Conservation (phyloP, 495 filamentous ascomycete species). For the Tirmania nivea region DNA sequence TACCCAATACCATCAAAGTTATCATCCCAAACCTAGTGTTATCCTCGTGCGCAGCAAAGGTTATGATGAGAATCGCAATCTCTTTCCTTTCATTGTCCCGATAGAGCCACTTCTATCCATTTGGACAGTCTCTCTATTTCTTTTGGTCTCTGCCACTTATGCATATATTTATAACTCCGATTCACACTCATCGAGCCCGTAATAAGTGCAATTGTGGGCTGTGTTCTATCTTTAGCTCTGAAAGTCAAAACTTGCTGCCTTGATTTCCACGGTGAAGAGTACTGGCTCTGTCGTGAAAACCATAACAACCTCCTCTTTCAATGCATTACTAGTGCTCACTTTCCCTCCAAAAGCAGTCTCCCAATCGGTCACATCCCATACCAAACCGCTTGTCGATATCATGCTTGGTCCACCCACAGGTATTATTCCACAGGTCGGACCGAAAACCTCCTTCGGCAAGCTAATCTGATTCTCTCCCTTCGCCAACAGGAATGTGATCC, state of each 20-base stretch:
- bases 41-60: too few relatives aligned
- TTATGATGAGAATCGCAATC: too few relatives aligned
- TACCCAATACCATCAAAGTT: neutral
- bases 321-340: constrained; percentile 85
- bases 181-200: too few relatives aligned
- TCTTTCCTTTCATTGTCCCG: too few relatives aligned
- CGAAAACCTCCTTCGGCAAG: constrained; percentile 31
- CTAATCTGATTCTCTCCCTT: constrained; percentile 43
- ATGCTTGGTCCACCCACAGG: constrained; percentile 49
- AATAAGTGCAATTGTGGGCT: too few relatives aligned
- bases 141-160: too few relatives aligned
- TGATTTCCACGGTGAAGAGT: constrained; percentile 67
- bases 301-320: constrained; percentile 34
- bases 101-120: too few relatives aligned
- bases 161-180: too few relatives aligned
- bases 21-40: neutral
- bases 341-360: constrained; percentile 59
- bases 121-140: too few relatives aligned
- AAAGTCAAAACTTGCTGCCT: constrained; percentile 1
- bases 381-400: constrained; percentile 57
- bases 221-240: neutral
- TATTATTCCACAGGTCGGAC: constrained; percentile 43
- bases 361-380: constrained; percentile 78
- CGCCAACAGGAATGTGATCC: constrained; percentile 52
- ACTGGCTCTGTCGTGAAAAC: constrained; percentile 45